Evolutionary conservation across 148 eudicot genomes (phyloP), one percentile per base, ranked within the genome.

Genomic region (Camellia lanceoleosa): DNA sequence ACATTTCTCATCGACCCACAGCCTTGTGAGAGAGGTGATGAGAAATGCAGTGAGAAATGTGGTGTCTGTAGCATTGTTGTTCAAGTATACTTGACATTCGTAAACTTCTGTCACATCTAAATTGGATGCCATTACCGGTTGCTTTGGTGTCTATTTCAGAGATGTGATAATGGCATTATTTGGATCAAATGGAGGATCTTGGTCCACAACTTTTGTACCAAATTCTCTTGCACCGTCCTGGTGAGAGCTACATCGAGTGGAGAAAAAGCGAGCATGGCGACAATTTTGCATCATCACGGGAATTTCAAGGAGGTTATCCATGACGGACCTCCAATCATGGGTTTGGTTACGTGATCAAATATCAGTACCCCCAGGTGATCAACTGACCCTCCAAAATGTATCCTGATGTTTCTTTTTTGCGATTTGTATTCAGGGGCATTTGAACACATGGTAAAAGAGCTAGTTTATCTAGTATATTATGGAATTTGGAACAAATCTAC

Each of bases 111-210:
- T 54, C 63, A 2, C 15, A 42, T 68, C 52, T 67, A 64, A 15
- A 60, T 59, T 56, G 51, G 30, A 42, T 58, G 68, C 41, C 6
- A 49, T 77, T 47, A 44, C 63, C 75, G 49, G 49, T 43, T 56
- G 20, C 68, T 59, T 79, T 52, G 12, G 0, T 67, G 81, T 14
- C 65, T 65, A 51, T 78, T 80, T 82, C 89, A 93, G 94, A 58
- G 94, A 91, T 66, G 86, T 89, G 49, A 93, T 91, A 73, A 91
- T 93, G 94, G 85, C 90, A 23, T 73, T 93, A 76, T 93, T 93
- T 78, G 94, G 94, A 69, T 93, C 97, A 83, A 90, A 90, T 84
- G 94, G 97, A 69, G 94, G 94, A 87, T 93, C 93, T 51, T 91
- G 94, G 97, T 93, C 94, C 3, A 93, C 92, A 19, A 82, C 79